These are phyloP conservation scores for Scheffersomyces coipomensis DNA, from an alignment of 805 yeast genomes.

Conservation along the genomic window DNA sequence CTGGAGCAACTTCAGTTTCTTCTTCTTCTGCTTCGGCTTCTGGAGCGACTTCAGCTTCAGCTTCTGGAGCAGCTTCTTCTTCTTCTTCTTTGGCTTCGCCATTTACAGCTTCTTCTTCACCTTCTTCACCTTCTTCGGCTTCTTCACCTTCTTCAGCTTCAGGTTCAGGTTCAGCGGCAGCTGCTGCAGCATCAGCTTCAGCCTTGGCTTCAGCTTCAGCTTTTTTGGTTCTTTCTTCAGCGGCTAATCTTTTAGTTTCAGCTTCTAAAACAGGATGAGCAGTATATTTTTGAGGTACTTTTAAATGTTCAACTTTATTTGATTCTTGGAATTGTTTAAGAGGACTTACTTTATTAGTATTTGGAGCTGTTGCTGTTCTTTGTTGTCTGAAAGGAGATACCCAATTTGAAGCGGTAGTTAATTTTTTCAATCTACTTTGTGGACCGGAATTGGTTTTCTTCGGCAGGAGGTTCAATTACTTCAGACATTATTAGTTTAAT, in stretches of 20 bases:
- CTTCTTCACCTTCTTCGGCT: constrained; percentile 8
- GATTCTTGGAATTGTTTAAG: constrained; percentile 32
- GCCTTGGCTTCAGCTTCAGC: constrained; percentile 18
- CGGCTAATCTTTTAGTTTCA: constrained; percentile 18
- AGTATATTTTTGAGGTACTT: constrained; percentile 40
- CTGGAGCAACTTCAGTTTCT: constrained; percentile 6
- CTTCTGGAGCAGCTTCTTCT: constrained; percentile 8
- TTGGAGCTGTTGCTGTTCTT: constrained; percentile 8
- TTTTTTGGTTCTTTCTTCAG: constrained; percentile 8
- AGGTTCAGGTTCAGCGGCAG: constrained; percentile 6
- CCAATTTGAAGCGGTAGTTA: constrained; percentile 34
- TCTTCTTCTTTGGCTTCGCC: constrained; percentile 15
- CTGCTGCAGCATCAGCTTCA: constrained; percentile 14
- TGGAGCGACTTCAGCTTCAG: constrained; percentile 10
- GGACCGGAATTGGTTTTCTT: background rate
- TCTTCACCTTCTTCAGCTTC: constrained; percentile 12
- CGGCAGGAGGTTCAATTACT: constrained; percentile 10
- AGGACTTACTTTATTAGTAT: constrained; percentile 24
- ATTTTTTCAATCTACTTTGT: constrained; percentile 21
- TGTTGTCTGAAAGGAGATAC: constrained; percentile 38
- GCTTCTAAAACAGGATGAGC: constrained; percentile 39
- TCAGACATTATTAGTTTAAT: constrained; percentile 17
- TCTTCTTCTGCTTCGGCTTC: constrained; percentile 8
- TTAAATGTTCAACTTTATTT: constrained; percentile 30
- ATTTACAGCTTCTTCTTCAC: constrained; percentile 24